Percentiles rank a stretch among this genome's conserved stretches.
These are phyloP conservation scores for Alternaria brassicicola DNA, from an alignment of 2,329 filamentous ascomycete genomes.

Conservation along the genomic window DNA sequence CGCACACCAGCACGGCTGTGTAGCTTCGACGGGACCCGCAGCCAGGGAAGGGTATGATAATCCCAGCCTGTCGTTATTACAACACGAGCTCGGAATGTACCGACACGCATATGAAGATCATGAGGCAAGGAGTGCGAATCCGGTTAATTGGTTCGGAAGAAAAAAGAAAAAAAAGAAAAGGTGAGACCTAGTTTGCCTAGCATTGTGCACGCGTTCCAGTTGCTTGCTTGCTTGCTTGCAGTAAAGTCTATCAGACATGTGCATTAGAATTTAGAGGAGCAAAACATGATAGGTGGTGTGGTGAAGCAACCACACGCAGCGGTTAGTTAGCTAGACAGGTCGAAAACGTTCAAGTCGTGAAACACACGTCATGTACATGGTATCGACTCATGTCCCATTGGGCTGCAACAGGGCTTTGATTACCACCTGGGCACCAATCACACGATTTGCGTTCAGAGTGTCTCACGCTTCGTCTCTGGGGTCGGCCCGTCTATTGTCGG, in stretches of 20 bases:
- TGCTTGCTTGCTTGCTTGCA: slow-evolving; percentile 1
- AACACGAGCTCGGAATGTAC: slow-evolving; percentile 13
- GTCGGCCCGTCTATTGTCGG: slow-evolving; percentile 17
- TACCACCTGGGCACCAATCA: slow-evolving; percentile 11
- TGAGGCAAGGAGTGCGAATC: slow-evolving; percentile 1
- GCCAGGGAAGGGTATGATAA: slow-evolving; percentile 2
- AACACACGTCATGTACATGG: slow-evolving; percentile 12
- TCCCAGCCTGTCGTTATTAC: slow-evolving; percentile 6
- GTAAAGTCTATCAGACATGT: slow-evolving; percentile 3
- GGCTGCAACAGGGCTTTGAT: slow-evolving; percentile 16
- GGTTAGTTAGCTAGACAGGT: slow-evolving; percentile 5
- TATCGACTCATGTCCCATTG: slow-evolving; percentile 12
- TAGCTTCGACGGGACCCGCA: slow-evolving; percentile 8
- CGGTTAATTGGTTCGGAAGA: neutral
- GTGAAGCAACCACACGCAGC: slow-evolving; percentile 6
- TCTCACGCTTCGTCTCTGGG: slow-evolving; percentile 16
- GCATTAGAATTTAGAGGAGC: slow-evolving; percentile 11
- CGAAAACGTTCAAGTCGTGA: slow-evolving; percentile 8
- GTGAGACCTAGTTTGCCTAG: slow-evolving; percentile 1
- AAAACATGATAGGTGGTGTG: slow-evolving; percentile 11
- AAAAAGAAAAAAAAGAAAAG: neutral
- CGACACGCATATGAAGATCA: neutral
- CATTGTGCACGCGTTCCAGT: slow-evolving; percentile 11
- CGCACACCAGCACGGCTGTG: slow-evolving; percentile 6
- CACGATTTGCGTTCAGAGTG: slow-evolving; percentile 10